A percentile compares a stretch with the other conserved stretches of the same genome.
Evolutionary conservation across 2,329 filamentous ascomycete species (phyloP).

Genomic region (Xylaria sp.): DNA sequence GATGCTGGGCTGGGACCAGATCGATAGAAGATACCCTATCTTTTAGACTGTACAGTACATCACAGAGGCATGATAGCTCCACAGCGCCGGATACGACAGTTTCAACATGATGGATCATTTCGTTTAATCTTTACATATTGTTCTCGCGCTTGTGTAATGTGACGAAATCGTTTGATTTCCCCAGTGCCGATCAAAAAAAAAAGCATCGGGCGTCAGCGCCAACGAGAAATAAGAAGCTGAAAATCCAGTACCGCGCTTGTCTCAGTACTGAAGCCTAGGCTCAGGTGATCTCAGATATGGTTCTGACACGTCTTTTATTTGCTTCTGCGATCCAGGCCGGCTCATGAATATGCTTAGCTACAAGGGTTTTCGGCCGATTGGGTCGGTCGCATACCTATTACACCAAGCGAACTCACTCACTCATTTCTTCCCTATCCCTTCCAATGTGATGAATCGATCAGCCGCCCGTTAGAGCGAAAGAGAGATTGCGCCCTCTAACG

Average conservation of each 20-base stretch:
- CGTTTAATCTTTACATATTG: conserved; percentile 18
- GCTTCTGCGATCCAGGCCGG: conserved; percentile 5
- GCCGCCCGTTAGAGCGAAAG: background rate
- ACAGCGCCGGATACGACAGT: conserved; percentile 46
- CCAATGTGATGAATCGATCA: background rate
- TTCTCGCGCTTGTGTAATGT: background rate
- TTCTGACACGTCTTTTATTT: conserved; percentile 32
- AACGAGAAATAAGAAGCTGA: background rate
- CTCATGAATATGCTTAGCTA: background rate
- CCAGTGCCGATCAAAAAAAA: background rate
- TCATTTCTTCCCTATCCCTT: background rate
- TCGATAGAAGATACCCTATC: conserved; percentile 51
- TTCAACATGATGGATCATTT: conserved; percentile 47
- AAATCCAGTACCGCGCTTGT: background rate
- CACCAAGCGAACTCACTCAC: background rate
- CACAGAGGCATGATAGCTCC: conserved; percentile 47
- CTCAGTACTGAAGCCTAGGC: background rate
- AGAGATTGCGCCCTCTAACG: background rate
- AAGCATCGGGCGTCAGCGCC: background rate
- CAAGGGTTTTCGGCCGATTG: background rate
- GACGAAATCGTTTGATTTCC: background rate
- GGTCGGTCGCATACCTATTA: background rate
- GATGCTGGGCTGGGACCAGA: conserved; percentile 50
- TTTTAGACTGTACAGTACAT: conserved; percentile 52
- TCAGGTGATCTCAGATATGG: conserved; percentile 11